These are phyloP conservation scores for Chaetomiaceae sp. DNA, from an alignment of 2,329 filamentous ascomycete genomes.

Conservation along the genomic window DNA sequence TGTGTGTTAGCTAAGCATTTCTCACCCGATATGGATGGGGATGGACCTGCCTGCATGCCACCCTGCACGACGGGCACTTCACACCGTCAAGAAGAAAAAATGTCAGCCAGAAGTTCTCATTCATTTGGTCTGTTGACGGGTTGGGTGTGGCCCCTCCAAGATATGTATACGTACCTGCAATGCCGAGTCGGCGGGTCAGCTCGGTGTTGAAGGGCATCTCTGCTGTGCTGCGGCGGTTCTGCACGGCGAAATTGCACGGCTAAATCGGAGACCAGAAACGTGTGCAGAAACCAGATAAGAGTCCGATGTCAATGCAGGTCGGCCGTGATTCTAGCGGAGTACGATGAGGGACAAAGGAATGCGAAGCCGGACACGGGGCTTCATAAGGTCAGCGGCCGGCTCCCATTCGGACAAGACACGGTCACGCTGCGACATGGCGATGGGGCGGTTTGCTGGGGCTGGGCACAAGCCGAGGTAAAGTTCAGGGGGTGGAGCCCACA, in stretches of 20 bases:
- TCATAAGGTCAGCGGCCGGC: constrained; percentile 10
- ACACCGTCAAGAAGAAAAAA: constrained; percentile 4
- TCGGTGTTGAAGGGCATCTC: constrained; percentile 56
- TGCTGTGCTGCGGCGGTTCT: constrained; percentile 9
- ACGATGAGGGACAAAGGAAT: constrained; percentile 11
- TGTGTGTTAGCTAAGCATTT: not conserved
- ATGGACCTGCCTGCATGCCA: constrained; percentile 56
- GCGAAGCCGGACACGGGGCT: not conserved
- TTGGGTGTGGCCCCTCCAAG: too few species aligned
- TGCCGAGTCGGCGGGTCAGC: constrained; percentile 55
- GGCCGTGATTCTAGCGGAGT: not conserved
- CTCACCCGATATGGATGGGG: not conserved
- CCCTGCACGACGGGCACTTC: constrained; percentile 77
- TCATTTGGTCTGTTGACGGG: too few species aligned
- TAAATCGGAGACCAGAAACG: not conserved
- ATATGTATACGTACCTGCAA: constrained; percentile 33
- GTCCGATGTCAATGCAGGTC: constrained; percentile 1
- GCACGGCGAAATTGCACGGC: not conserved
- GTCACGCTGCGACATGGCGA: constrained; percentile 11
- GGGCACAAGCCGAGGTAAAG: constrained; percentile 12
- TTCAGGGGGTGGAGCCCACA: not conserved
- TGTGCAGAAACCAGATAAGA: not conserved
- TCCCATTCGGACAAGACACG: constrained; percentile 7
- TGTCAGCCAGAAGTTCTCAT: constrained; percentile 25
- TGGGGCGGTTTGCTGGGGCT: not conserved